Evolutionary conservation across 169 alveolate genomes (phyloP), one percentile per base, ranked within the genome.

Genomic region (Plasmodium gonderi): DNA sequence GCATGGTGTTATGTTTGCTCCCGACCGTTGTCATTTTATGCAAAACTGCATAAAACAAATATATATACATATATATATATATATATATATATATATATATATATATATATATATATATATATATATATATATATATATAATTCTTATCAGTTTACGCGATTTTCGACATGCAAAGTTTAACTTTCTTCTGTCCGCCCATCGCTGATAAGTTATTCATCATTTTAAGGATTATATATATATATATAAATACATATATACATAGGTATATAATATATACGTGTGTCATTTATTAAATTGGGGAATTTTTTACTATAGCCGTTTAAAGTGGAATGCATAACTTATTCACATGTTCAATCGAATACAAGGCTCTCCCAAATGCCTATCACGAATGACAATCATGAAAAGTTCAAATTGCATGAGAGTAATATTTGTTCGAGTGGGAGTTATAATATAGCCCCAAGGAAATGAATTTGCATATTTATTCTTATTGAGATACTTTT

Each of bases 151-250:
- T 54, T 87, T 36, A 44, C 65, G 93, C 93, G 93, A 87, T 87
- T 87, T 87, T 87, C 93, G 77, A 75, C 93, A 87, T 44, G 75
- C 38, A 38, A 87, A 87, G 87, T 51, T 76, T 17, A 67, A 87
- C 87, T 87, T 75, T 31, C 31, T 87, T 87, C 89, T 67, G 93
- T 87, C 93, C 93, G 93, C 93, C 93, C 93, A 87, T 87, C 93
- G 93, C 93, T 87, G 12, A 74, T 12, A 80, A 75, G 78, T 60
- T 87, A 23, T 54, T 87, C 93, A 87, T 87, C 93, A 87, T 87
- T 87, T 87, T 42, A 75, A 87, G 93, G 68, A 87, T 87, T 87
- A 76, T 40, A 60, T 79, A 51, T 79, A 7, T 51, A 65, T 31
- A 26, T 51, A 65, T 36, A 79, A 12, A 64, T 79, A 54, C n/a